These are phyloP conservation scores for Lichtheimia hyalospora DNA, from an alignment of 371 early-diverging fungal genomes.

Conservation along the genomic window DNA sequence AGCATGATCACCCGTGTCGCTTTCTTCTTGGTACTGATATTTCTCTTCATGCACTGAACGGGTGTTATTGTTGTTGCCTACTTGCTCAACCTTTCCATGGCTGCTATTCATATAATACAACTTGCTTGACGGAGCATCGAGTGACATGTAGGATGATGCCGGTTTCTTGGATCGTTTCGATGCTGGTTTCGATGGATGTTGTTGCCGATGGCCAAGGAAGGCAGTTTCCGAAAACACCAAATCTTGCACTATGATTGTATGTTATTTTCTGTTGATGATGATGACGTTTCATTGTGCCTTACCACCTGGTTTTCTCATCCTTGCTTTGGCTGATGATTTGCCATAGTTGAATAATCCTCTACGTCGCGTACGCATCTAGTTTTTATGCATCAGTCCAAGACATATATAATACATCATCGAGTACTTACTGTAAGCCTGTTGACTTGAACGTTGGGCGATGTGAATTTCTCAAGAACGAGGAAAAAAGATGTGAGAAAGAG, in stretches of 20 bases:
- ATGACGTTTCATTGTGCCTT: not conserved
- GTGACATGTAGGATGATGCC: not conserved
- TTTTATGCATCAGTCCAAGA: not conserved
- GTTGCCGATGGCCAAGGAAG: conserved; percentile 11
- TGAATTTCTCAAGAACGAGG: conserved; percentile 24
- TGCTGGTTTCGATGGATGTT: not conserved
- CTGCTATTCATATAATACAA: not conserved
- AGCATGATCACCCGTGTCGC: no score
- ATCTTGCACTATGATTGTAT: conserved; percentile 3
- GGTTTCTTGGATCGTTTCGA: not conserved
- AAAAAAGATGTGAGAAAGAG: conserved; percentile 2
- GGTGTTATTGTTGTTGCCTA: not conserved
- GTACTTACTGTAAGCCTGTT: conserved; percentile 25
- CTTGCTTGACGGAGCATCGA: not conserved
- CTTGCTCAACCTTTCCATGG: not conserved
- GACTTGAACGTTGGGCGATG: conserved; percentile 31
- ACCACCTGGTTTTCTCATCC: conserved; percentile 9
- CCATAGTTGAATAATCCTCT: conserved; percentile 36
- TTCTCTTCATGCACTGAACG: not conserved
- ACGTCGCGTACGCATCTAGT: not conserved
- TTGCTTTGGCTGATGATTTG: conserved; percentile 32
- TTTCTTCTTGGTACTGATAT: no score
- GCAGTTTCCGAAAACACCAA: conserved; percentile 22
- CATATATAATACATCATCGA: no score
- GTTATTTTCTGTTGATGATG: no score